Evolutionary conservation across 1,284 basidiomycete species (phyloP), one percentile per base, ranked within the genome.

Genomic region (Leccinum subfulvum): DNA sequence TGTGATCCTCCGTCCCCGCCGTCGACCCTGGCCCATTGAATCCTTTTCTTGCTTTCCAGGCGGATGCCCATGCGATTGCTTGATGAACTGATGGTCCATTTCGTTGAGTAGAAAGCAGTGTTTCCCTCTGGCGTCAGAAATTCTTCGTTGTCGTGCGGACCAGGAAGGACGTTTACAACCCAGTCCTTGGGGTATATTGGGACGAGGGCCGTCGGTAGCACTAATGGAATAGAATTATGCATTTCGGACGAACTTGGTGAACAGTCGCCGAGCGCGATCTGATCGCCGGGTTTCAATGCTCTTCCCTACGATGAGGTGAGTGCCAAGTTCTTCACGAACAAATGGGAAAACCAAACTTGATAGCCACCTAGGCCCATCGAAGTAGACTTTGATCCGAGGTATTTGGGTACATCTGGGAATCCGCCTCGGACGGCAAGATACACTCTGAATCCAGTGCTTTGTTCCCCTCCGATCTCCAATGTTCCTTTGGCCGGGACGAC

Each of bases 1-100:
- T 91, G 90, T 11, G 84, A 84, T 0, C 89, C 89, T 7, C 89
- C 89, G 69, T 90, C 84, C 0, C 88, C 88, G 14, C 89, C 89
- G 58, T 80, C 84, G 16, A 71, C 65, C 44, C 88, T 78, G 0
- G 87, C 82, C 86, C 87, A 91, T 9, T 76, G 66, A 53, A 90
- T 79, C n/a, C 77, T 79, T 26, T 62, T 58, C 33, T 68, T 52
- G 9, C 70, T 71, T 56, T 84, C 79, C 6, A 83, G 71, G 21
- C 84, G 79, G 47, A 86, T 82, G 11, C 85, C 84, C 78, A 87
- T 84, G 11, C 86, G 80, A 68, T 88, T 88, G 70, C 84, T 87
- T 2, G 84, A 81, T 0, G 82, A 70, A 58, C 83, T 83, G 28
- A 89, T 79, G 1, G 72, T 77, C 86, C 85, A 87, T 14, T 66